These are phyloP conservation scores for Crithidia acanthocephali DNA, from an alignment of 208 protist species.

Conservation along the genomic window DNA sequence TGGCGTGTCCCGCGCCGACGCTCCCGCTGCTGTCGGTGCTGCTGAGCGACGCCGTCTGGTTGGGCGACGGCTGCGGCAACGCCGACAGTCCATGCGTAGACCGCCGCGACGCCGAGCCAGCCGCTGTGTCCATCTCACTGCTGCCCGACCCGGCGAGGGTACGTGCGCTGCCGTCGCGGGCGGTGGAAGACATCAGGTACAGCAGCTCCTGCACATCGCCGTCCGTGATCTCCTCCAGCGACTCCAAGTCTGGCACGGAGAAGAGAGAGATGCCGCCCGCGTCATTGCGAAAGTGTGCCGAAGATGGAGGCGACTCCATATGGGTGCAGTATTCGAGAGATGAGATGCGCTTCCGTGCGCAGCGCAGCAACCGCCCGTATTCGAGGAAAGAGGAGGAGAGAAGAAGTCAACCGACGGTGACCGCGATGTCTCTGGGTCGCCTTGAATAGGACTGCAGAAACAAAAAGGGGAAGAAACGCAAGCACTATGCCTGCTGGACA, in stretches of 20 bases:
- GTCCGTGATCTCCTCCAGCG: constrained; percentile 39
- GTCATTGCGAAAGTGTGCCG: constrained; percentile 4
- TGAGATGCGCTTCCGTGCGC: too few relatives aligned
- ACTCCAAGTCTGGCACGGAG: constrained; percentile 38
- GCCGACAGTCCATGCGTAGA: not conserved
- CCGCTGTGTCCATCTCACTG: not conserved
- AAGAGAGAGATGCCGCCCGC: constrained; percentile 12
- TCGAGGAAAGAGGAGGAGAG: too few relatives aligned
- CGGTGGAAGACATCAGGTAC: constrained; percentile 3
- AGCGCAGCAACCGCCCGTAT: too few relatives aligned
- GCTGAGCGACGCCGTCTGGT: not conserved
- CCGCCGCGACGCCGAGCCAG: not conserved
- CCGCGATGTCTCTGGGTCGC: too few relatives aligned
- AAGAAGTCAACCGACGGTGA: too few relatives aligned
- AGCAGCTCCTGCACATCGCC: constrained; percentile 40
- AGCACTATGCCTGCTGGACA: too few relatives aligned
- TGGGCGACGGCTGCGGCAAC: not conserved
- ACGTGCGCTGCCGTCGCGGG: not conserved
- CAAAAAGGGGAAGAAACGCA: too few relatives aligned
- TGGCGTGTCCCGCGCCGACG: not conserved
- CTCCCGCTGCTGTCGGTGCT: not conserved
- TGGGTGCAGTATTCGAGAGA: too few relatives aligned
- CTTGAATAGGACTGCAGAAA: too few relatives aligned
- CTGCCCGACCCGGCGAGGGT: not conserved
- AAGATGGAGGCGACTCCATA: constrained; percentile 8